Evolutionary conservation across 495 filamentous ascomycete species (phyloP).

Genomic region (Aspergillus heteromorphus): DNA sequence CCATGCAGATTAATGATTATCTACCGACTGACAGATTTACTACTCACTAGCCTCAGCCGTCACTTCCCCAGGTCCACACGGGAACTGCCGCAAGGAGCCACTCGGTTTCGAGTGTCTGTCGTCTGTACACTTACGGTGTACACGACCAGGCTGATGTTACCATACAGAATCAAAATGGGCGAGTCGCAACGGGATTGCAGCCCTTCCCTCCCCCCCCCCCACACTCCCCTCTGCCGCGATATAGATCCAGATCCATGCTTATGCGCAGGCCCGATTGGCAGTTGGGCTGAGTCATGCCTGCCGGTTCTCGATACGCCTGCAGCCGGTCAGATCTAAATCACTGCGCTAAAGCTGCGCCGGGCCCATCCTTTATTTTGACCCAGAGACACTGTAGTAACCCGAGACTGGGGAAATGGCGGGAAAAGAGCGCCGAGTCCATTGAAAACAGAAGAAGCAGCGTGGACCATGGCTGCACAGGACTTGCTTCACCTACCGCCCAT

Average conservation of each 20-base stretch:
- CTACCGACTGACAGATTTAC: background rate
- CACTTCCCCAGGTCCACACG: background rate
- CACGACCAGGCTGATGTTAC: background rate
- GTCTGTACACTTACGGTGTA: background rate
- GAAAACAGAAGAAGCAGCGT: background rate
- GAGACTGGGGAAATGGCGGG: background rate
- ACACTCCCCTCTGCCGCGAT: background rate
- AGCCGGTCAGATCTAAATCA: background rate
- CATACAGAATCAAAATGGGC: background rate
- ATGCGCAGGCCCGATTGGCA: background rate
- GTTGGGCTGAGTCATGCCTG: background rate
- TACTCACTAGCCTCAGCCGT: background rate
- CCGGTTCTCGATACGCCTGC: background rate
- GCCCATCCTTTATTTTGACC: background rate
- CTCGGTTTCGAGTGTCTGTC: background rate
- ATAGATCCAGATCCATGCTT: background rate
- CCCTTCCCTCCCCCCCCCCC: background rate
- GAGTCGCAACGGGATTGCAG: background rate
- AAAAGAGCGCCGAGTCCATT: background rate
- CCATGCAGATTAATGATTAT: background rate
- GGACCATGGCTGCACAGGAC: background rate
- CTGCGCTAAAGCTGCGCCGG: background rate
- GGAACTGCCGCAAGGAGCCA: background rate
- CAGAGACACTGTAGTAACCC: background rate
- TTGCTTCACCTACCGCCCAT: background rate